Conservation (phyloP, 805 yeast genomes). For the Torulaspora gathmanii region DNA sequence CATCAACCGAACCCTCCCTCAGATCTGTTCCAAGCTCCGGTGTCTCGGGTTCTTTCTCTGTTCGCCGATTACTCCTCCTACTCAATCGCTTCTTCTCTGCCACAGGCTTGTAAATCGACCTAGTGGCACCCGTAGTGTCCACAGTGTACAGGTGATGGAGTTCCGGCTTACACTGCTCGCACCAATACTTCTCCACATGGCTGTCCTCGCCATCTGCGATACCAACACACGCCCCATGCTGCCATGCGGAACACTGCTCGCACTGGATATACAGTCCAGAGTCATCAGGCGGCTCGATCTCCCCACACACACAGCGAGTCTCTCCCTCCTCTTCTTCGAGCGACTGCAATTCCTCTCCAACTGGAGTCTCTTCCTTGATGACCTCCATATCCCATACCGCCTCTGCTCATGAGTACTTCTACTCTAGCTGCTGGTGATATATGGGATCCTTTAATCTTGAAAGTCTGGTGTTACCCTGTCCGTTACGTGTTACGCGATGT, state of each 20-base stretch:
- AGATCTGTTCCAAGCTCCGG: constrained; percentile 9
- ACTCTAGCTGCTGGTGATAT: background rate
- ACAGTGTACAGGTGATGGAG: constrained; percentile 46
- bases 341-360: constrained; percentile 27
- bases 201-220: constrained; percentile 58
- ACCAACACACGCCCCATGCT: constrained; percentile 95
- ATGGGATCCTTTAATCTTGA: background rate
- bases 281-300: constrained; percentile 42
- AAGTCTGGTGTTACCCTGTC: background rate
- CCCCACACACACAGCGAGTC: constrained; percentile 44
- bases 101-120: constrained; percentile 39
- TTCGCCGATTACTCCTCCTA: constrained; percentile 22
- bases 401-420: background rate
- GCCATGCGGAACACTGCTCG: constrained; percentile 94
- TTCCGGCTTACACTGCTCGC: constrained; percentile 87
- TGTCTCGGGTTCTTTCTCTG: background rate
- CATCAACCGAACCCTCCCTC: constrained; percentile 3
- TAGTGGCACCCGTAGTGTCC: constrained; percentile 23
- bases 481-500: background rate
- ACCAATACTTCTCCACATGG: constrained; percentile 92
- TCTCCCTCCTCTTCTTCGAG: constrained; percentile 43
- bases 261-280: constrained; percentile 74
- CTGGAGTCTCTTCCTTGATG: constrained; percentile 4
- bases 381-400: background rate
- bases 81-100: constrained; percentile 35